Percentiles rank a stretch among this genome's conserved stretches.
Conservation (phyloP, 108 stramenopile species). For the Skeletonema tropicum region DNA sequence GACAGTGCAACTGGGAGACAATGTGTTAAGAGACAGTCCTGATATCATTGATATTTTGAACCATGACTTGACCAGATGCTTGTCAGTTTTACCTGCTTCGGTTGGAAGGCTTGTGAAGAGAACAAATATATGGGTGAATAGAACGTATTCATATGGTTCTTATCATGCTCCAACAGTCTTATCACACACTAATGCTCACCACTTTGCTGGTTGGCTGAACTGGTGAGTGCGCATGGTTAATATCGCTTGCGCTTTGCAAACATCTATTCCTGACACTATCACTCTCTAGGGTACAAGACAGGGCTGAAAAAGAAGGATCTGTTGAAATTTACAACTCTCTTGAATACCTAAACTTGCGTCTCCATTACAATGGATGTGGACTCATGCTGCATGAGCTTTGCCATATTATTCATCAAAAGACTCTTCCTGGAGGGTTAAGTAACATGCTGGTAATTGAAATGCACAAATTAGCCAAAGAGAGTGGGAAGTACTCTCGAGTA, state of each 20-base stretch:
- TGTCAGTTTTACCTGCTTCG: slow-evolving; percentile 64
- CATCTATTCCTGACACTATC: not conserved
- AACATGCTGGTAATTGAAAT: slow-evolving; percentile 52
- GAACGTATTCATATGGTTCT: not conserved
- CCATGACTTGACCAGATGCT: slow-evolving; percentile 57
- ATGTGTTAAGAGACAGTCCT: slow-evolving; percentile 64
- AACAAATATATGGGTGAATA: slow-evolving; percentile 79
- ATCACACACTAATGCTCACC: slow-evolving; percentile 76
- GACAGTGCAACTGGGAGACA: slow-evolving; percentile 54
- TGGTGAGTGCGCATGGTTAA: slow-evolving; percentile 31
- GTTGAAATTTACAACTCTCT: slow-evolving; percentile 83
- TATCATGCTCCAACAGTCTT: not conserved
- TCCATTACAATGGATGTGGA: slow-evolving; percentile 86
- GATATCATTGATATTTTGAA: slow-evolving; percentile 59
- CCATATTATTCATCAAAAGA: slow-evolving; percentile 82
- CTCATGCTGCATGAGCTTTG: slow-evolving; percentile 85
- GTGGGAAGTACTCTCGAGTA: slow-evolving; percentile 60
- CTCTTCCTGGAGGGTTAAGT: slow-evolving; percentile 65
- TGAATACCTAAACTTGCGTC: slow-evolving; percentile 71
- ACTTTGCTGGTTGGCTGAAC: slow-evolving; percentile 70
- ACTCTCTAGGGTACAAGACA: slow-evolving; percentile 56
- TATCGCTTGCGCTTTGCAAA: not conserved
- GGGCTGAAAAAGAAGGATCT: slow-evolving; percentile 63
- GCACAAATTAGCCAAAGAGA: slow-evolving; percentile 48
- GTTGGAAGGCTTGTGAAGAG: slow-evolving; percentile 62